phyloP scores from a whole-genome alignment of 192 early-diverging fungal species.

The Blastocladiella britannica region DNA sequence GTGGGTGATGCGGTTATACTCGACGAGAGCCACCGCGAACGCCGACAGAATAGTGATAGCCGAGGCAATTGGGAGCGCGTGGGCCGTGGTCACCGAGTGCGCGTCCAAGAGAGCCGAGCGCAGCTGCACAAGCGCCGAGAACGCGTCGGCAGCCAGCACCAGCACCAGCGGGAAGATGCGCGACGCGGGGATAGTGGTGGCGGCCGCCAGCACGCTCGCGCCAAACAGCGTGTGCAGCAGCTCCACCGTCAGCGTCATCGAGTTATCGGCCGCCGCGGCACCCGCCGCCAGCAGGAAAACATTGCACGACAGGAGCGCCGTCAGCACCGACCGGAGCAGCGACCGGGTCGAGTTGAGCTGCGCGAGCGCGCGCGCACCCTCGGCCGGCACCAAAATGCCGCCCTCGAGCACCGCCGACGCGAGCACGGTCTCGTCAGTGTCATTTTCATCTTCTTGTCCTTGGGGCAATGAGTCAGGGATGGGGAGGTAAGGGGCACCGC shows the following conservation, averaged over 20 bases:
- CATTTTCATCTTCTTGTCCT: too few relatives aligned
- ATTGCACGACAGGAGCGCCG: too few relatives aligned
- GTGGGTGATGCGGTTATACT: neutral
- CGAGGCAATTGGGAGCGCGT: neutral
- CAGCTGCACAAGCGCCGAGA: neutral
- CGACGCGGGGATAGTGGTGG: neutral
- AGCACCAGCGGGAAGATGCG: neutral
- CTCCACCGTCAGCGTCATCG: neutral
- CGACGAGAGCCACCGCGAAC: neutral
- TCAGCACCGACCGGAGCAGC: too few relatives aligned
- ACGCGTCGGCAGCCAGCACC: neutral
- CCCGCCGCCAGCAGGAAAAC: too few relatives aligned
- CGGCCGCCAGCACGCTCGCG: neutral
- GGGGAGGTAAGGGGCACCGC: too few relatives aligned
- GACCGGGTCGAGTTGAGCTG: too few relatives aligned
- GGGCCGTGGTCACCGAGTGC: neutral
- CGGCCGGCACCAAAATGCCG: too few relatives aligned
- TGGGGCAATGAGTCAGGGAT: too few relatives aligned
- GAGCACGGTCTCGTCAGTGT: too few relatives aligned
- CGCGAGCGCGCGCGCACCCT: too few relatives aligned
- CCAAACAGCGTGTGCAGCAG: neutral
- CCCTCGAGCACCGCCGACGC: too few relatives aligned
- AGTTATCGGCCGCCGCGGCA: neutral
- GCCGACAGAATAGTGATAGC: neutral
- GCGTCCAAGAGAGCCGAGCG: neutral